Base-by-base conservation (phyloP, 768 basidiomycete genomes). In the Chlorophyllum brunneum region DNA sequence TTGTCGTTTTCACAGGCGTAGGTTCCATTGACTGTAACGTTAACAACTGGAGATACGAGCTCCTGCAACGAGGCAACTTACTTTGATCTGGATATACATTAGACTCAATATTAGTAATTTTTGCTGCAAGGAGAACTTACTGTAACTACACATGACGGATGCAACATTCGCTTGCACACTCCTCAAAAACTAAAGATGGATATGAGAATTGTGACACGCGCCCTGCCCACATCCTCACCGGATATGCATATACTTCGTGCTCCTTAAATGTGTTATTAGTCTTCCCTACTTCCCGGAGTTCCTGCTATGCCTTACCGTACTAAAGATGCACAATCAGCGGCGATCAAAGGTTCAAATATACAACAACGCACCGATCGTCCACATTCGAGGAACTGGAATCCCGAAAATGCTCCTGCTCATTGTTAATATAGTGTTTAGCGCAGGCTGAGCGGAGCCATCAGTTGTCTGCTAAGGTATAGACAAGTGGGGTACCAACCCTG, bases 61-160 rank as follows among this genome's bases (percentile, higher is more conserved):
- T 15, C 24, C 11, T 22, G 9, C 22, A 42, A 15, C 23, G 15
- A 7, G 22, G 22, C n/a, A 2, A 34, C 63, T 15, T 27, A 73
- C 70, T 69, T 63, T 68, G 69, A 60, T 71, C 71, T 72, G 24
- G 36, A 20, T 30, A 16, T 13, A 37, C 15, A 15, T 37, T 13
- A 37, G 36, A 11, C 13, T 37, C 36, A 16, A 37, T n/a, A 15
- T 4, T 5, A 13, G 5, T 37, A 4, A 37, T 16, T 6, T 4
- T n/a, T 16, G 4, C 13, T 11, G 36, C 15, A 37, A 15, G 15
- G 29, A 33, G 3, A 48, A 62, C 70, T 54, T 50, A 75, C 79
- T 82, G 58, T 83, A 83, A 54, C 79, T 81, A 63, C 83, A 85
- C 83, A 85, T 85, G 49, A 86, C 74, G 3, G 81, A 63, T 1